Conservation (phyloP, 495 filamentous ascomycete species). For the Filosporella fistucella region DNA sequence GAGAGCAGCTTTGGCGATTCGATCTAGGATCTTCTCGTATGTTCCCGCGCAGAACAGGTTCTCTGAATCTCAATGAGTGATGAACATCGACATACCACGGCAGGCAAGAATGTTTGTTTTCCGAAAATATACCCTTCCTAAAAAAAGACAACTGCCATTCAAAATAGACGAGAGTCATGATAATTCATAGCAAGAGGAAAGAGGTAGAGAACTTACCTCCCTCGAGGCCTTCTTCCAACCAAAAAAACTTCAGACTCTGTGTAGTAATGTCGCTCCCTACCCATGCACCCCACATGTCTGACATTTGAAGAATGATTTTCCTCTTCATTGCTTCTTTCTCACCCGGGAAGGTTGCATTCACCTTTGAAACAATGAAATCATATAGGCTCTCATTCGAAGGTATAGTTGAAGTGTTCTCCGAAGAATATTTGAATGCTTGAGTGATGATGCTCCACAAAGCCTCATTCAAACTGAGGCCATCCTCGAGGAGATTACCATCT, state of each 20-base stretch:
- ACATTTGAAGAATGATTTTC: conserved; percentile 52
- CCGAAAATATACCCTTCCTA: no score
- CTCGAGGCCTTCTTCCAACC: conserved; percentile 91
- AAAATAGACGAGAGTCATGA: no score
- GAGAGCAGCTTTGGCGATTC: conserved; percentile 59
- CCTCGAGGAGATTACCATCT: conserved; percentile 52
- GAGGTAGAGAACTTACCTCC: conserved; percentile 53
- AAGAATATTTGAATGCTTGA: conserved; percentile 76
- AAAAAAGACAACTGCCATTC: no score
- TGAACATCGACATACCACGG: no score
- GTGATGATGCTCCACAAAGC: conserved; percentile 73
- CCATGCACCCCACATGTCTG: conserved; percentile 82
- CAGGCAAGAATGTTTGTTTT: no score
- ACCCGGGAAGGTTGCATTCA: conserved; percentile 47
- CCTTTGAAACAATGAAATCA: conserved; percentile 69
- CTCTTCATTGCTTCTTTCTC: conserved; percentile 32
- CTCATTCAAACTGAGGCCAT: conserved; percentile 45
- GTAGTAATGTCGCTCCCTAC: conserved; percentile 71
- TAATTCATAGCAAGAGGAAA: not conserved
- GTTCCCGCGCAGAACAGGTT: conserved; percentile 88
- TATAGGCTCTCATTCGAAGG: conserved; percentile 61
- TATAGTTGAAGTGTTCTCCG: conserved; percentile 59
- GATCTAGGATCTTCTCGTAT: conserved; percentile 69
- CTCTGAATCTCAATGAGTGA: conserved; percentile 51
- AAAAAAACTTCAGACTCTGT: conserved; percentile 91